These are phyloP conservation scores for Monosporascus cannonballus DNA, from an alignment of 2,329 filamentous ascomycete genomes.

Conservation along the genomic window DNA sequence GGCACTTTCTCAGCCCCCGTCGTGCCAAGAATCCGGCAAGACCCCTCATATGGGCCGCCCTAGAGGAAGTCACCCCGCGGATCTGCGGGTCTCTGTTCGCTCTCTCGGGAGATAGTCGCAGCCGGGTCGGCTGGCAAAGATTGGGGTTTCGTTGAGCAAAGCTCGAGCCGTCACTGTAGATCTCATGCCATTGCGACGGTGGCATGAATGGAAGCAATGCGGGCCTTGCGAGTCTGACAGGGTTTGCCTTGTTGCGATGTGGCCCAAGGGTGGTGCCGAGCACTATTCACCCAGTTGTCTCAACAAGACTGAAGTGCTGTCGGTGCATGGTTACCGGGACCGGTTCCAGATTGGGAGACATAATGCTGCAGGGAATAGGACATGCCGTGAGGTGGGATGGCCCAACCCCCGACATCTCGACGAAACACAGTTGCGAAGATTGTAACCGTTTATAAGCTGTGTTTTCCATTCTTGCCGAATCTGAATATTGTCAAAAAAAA, in stretches of 20 bases:
- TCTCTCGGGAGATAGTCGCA: constrained; percentile 18
- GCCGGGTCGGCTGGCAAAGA: constrained; percentile 9
- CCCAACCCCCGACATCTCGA: no score
- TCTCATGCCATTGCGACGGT: constrained; percentile 24
- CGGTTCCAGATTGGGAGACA: no score
- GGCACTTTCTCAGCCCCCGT: constrained; percentile 36
- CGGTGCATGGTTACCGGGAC: no score
- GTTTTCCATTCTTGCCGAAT: no score
- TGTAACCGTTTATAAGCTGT: no score
- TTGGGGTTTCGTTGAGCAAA: neutral
- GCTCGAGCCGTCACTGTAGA: constrained; percentile 8
- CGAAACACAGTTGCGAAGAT: no score
- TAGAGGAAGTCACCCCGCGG: constrained; percentile 19
- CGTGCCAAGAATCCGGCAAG: constrained; percentile 31
- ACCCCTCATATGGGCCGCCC: constrained; percentile 39
- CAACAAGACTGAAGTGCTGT: constrained; percentile 1
- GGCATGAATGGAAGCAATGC: constrained; percentile 31
- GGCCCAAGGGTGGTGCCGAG: constrained; percentile 27
- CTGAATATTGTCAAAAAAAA: no score
- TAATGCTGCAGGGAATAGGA: no score
- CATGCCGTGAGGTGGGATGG: no score
- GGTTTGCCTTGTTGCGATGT: constrained; percentile 34
- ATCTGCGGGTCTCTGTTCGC: constrained; percentile 23
- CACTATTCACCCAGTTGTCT: constrained; percentile 25
- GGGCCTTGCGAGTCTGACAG: constrained; percentile 24